Evolutionary conservation across 2,329 filamentous ascomycete genomes (phyloP), one percentile per base, ranked within the genome.

Genomic region (Apiospora sp.): DNA sequence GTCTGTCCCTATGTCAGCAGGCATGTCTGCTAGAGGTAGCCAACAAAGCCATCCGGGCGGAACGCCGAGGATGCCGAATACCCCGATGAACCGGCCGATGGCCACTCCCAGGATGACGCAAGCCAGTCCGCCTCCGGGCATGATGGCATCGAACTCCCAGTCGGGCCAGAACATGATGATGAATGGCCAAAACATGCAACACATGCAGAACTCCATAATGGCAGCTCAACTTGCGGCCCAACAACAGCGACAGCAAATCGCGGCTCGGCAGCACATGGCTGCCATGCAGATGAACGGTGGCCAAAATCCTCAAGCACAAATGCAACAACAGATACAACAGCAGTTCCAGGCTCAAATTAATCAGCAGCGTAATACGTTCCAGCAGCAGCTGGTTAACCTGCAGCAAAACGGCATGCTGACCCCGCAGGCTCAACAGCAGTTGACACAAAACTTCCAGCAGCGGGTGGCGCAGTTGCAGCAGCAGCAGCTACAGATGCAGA

Each of bases 1-100:
- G 86, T 85, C 86, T 8, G 89, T 86, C 0, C 87, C 90, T 4
- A 90, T 91, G 87, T 83, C 89, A 0, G 87, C 89, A 76, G 88
- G 85, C 75, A 92, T 92, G 90, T 90, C 88, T 71, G 86, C 89
- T 27, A 87, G 90, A 74, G 88, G 89, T 72, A 92, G 90, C 77
- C 91, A 92, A 77, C 90, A 92, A 78, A 92, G 91, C 75, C 90
- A 92, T 80, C 85, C 86, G 2, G 86, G 88, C 3, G 87, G 87
- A n/a, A 92, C 91, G 13, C 91, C 91, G 37, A 86, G 89, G 16
- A 89, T 92, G 82, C 88, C 87, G 7, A 87, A 86, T 41, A 92
- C 91, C 0, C 91, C 91, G 0, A 87, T 91, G 82, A 88, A 73
- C 81, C 85, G 78, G 80, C 87, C 78, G 77, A 81, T 84, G 14